Evolutionary conservation across 2,329 filamentous ascomycete genomes (phyloP), one percentile per base, ranked within the genome.

Genomic region (Talaromyces piceae): DNA sequence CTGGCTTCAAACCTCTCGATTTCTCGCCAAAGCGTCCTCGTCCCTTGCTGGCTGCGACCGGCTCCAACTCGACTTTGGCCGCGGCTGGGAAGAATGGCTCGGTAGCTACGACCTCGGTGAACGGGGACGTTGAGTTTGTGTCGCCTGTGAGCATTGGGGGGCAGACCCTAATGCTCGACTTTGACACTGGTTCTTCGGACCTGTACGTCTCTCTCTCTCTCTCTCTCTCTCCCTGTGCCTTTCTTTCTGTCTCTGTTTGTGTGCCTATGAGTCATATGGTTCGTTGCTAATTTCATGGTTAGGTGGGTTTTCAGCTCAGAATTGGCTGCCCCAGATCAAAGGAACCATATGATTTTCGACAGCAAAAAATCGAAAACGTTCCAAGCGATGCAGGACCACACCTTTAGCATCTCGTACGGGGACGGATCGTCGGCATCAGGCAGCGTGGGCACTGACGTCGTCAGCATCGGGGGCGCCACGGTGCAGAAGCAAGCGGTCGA

Each of bases 111-210:
- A 82, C 84, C 48, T 83, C 79, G 25, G 81, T 84, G 11, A 80
- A 83, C 56, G 69, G 83, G 58, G 86, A 87, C 61, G 74, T 79
- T 45, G 81, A 88, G 53, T 91, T 87, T 61, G 76, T 91, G 11
- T 79, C 82, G 0, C 83, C 83, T 0, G 81, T 88, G 48, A 77
- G 64, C n/a, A 78, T 89, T 56, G 86, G 86, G 54, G 83, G 82
- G 4, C 85, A 88, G 68, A 77, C 75, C 4, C 61, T 89, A 52
- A 80, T 82, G 61, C 70, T 89, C 63, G 81, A 87, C 64, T 87
- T 89, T 62, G 86, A 89, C 67, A 85, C 83, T n/a, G 86, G 86
- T 51, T 88, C 84, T 2, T 79, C 85, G 11, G 86, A 88, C 66
- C 75, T 87, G 72, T 81, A 75, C 63, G 53, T 48, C 28, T 13